These are phyloP conservation scores for Chytriomyces sp. DNA, from an alignment of 192 early-diverging fungal species.

Conservation along the genomic window DNA sequence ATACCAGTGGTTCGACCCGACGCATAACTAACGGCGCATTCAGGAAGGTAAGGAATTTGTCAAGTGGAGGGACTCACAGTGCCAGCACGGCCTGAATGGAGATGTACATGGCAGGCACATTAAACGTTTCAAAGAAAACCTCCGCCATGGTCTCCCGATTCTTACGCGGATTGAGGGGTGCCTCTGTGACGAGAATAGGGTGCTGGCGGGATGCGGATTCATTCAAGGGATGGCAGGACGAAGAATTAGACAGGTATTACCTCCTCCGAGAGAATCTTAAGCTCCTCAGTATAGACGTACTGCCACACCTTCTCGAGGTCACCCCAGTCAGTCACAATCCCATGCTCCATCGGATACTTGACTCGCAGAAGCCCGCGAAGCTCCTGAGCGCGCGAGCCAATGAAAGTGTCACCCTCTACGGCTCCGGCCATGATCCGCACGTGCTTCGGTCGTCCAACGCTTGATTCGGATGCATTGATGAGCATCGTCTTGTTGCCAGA, in stretches of 20 bases:
- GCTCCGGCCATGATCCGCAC: constrained; percentile 96
- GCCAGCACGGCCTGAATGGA: constrained; percentile 97
- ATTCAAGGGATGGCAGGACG: not conserved
- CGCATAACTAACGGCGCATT: constrained; percentile 68
- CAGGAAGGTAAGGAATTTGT: not conserved
- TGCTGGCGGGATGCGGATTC: constrained; percentile 57
- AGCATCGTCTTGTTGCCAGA: not conserved
- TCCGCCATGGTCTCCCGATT: constrained; percentile 94
- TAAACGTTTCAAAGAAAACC: constrained; percentile 99
- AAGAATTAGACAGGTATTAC: constrained; percentile 50
- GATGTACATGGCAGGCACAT: constrained; percentile 94
- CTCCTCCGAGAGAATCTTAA: constrained; percentile 94
- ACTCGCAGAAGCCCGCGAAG: constrained; percentile 91
- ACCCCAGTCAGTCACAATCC: constrained; percentile 95
- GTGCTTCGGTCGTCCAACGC: constrained; percentile 96
- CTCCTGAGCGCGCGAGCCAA: constrained; percentile 95
- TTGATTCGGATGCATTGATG: constrained; percentile 26
- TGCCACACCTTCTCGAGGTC: constrained; percentile 99
- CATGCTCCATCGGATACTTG: constrained; percentile 96
- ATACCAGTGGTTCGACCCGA: constrained; percentile 97
- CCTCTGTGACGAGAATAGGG: constrained; percentile 96
- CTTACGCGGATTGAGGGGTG: constrained; percentile 88
- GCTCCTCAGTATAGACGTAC: constrained; percentile 94
- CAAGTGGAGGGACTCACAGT: constrained; percentile 59
- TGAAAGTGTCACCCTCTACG: constrained; percentile 93